Base-by-base conservation (phyloP, 352 stramenopile genomes). In the Pythium plurisporium region DNA sequence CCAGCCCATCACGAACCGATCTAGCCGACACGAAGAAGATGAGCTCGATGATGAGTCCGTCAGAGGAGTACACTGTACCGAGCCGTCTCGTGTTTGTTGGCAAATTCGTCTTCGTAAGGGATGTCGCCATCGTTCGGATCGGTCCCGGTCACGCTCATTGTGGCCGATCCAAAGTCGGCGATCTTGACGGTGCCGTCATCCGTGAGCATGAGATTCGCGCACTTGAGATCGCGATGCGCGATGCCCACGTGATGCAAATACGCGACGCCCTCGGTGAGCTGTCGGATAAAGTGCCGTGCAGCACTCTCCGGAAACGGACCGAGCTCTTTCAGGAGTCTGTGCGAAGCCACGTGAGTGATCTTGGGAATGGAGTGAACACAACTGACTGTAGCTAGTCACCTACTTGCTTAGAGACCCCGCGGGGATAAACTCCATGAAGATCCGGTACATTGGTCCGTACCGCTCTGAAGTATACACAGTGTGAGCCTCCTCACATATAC, bases 401-500 rank as follows among this genome's bases (percentile, higher is more conserved):
- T 69, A 89, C 66, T 73, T 82, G 67, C 77, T 82, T 5, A 97
- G 25, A 1, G 83, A 93, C 0, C 91, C 89, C 4, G 76, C 73
- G 1, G 87, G 75, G 8, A 95, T 67, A 41, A 91, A 97, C 61
- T 97, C 89, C 72, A 89, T 88, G 61, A 89, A 89, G 51, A 97
- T 85, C 40, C 79, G 73, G 48, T 82, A 80, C 9, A 72, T 69
- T 5, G 74, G 69, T 1, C 79, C 79, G 22, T 76, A 70, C 30
- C 68, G 56, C 46, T 89, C 79, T 92, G n/a, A 42, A 26, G 46
- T 15, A n/a, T 41, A 27, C n/a, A 44, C 38, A 12, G n/a, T 25
- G 6, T 37, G 14, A 5, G 14, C 9, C 12, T 34, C 29, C 29
- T n/a, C 17, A n/a, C n/a, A 1, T n/a, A 30, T 9, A 48, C 7